Base-by-base conservation (phyloP, 139 green algal genomes). In the Chlamydomonas eustigma region DNA sequence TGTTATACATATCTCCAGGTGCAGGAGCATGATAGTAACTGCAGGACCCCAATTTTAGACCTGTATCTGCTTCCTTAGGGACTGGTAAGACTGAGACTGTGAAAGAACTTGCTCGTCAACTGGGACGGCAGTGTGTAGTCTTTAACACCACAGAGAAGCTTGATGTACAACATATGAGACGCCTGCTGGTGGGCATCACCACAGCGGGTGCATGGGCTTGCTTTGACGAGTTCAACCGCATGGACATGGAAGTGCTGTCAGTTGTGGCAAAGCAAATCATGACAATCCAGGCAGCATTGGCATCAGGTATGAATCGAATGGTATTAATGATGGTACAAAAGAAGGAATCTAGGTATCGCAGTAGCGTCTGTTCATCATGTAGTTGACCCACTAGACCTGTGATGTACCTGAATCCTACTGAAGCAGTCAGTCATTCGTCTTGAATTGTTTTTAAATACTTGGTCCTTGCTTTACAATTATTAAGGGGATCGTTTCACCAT, bases 151-250 rank as follows among this genome's bases (percentile, higher is more conserved):
- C 80, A 0, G 80, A 85, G 75, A 75, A 85, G 80, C 75, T 85
- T 70, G 80, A 85, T 64, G 74, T 76, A 5, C 51, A 50, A 24
- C 79, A 84, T 70, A 78, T 84, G 37, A 80, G 73, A 18, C 68
- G 24, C 25, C n/a, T 58, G 12, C 44, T 58, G 44, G 12, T 18
- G 12, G 76, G 76, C 50, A 32, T 81, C 50, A 67, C 77, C 36
- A 66, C 81, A 39, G 65, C 58, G 68, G 92, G 92, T 39, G 87
- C 90, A 2, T 97, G 92, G 92, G 87, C 87, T 5, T 97, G 92
- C 85, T 94, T 95, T 78, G 92, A 97, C 69, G 92, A 97, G 85
- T 94, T 96, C 84, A 96, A 94, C 81, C 83, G 91, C 52, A 96
- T 96, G 50, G 88, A 94, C 69, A 86, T 94, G 64, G 91, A 96